Evolutionary conservation across 225 moss, liverwort and hornwort species (phyloP), one percentile per base, ranked within the genome.

Genomic region (Sphagnum contortum): DNA sequence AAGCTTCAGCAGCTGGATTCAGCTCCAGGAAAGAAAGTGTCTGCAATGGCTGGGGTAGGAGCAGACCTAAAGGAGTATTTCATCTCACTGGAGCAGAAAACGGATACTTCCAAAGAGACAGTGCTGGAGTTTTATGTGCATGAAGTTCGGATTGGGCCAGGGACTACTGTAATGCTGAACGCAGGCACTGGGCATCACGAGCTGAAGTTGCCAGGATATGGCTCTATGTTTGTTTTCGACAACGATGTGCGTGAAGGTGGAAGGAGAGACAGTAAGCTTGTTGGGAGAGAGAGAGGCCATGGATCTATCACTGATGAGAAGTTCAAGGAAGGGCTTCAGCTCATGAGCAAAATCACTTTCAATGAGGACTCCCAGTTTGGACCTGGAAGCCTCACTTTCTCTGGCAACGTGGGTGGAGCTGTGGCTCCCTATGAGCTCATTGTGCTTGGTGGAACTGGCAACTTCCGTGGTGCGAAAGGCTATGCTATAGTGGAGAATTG

Each of bases 221-320:
- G 83, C 3, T 80, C 80, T 71, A 80, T 84, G 8, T 55, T 84
- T 12, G 83, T 84, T 53, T 77, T 84, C 8, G 83, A 84, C 68
- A 80, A 84, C 46, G 83, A 84, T 59, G 45, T 84, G 47, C 58
- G 83, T 47, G 83, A 84, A 12, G 55, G 83, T 3, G 72, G 75
- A 2, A 80, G 80, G 44, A 72, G 68, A 56, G 66, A 13, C 56
- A 77, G 72, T 5, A 57, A 2, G 54, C 50, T 84, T 70, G 63
- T 84, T 0, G 83, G 80, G 45, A 74, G 83, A 55, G 12, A 75
- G n/a, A 59, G 83, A 47, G 83, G 83, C 5, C 77, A 59, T 44
- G 83, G 83, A 4, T 72, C 80, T 11, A 80, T 84, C 48, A 84
- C 77, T 57, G 83, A 84, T 61, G 44, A 80, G 13, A 67, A 77